A percentile compares a stretch with the other conserved stretches of the same genome.
Conservation (phyloP, 1,284 basidiomycete genomes). For the Rhizoctonia solani region DNA sequence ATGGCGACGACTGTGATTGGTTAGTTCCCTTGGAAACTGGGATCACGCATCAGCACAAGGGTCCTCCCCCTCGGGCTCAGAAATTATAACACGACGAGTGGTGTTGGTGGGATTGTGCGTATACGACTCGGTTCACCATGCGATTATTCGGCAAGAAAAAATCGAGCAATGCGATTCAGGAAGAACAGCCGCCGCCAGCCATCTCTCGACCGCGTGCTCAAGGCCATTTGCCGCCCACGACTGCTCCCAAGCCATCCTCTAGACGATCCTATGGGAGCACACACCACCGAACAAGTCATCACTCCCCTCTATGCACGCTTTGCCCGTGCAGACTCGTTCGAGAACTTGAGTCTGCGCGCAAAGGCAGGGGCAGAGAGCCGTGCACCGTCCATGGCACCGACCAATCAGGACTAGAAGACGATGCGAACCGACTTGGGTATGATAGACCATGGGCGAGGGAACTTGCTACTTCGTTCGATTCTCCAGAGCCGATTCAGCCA, state of each 20-base stretch:
- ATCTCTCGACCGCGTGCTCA: slow-evolving; percentile 26
- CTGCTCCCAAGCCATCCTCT: not conserved
- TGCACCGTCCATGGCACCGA: not conserved
- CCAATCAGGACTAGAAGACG: not conserved
- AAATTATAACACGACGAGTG: too few species aligned
- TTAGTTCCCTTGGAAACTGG: too few species aligned
- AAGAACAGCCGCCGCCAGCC: not conserved
- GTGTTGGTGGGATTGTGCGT: too few species aligned
- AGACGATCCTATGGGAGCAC: not conserved
- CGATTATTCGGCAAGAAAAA: too few species aligned
- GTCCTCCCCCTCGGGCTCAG: too few species aligned
- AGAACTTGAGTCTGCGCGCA: slow-evolving; percentile 10
- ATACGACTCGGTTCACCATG: too few species aligned
- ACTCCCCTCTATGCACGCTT: slow-evolving; percentile 25
- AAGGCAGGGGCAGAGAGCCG: slow-evolving; percentile 1
- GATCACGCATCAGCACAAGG: too few species aligned
- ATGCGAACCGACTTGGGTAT: not conserved
- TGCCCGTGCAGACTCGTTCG: slow-evolving; percentile 17
- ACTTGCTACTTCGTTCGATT: not conserved
- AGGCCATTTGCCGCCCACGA: slow-evolving; percentile 15
- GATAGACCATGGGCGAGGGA: slow-evolving; percentile 20
- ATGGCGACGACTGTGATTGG: too few species aligned
- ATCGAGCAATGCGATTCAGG: slow-evolving; percentile 9
- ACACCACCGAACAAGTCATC: not conserved
- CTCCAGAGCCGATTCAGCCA: not conserved